A percentile compares a stretch with the other conserved stretches of the same genome.
Conservation (phyloP, 1,284 basidiomycete species). For the Kwoniella shivajii region DNA sequence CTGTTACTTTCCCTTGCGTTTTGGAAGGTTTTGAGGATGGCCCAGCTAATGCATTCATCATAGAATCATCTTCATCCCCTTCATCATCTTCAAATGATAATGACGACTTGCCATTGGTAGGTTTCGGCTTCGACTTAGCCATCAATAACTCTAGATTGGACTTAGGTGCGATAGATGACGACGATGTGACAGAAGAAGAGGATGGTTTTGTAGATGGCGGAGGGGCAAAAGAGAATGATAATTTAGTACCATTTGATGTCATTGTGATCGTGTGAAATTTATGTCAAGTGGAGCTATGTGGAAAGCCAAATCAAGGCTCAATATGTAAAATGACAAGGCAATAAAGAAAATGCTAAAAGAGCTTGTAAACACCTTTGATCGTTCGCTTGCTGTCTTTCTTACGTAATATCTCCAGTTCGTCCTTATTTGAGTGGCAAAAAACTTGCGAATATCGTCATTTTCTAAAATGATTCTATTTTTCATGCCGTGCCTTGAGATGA, state of each 20-base stretch:
- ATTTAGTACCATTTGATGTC: constrained; percentile 34
- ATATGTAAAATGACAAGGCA: constrained; percentile 1
- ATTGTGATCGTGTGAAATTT: constrained; percentile 11
- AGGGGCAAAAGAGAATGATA: constrained; percentile 48
- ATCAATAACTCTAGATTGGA: constrained; percentile 47
- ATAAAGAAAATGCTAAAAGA: too few relatives aligned
- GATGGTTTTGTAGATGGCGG: not conserved
- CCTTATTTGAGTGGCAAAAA: too few relatives aligned
- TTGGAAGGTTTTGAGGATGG: constrained; percentile 2
- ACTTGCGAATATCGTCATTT: too few relatives aligned
- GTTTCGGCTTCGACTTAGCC: constrained; percentile 28
- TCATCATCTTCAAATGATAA: constrained; percentile 39
- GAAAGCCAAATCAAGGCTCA: too few relatives aligned
- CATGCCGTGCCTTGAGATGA: too few relatives aligned
- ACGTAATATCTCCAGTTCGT: too few relatives aligned
- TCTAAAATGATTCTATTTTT: too few relatives aligned
- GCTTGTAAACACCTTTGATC: too few relatives aligned
- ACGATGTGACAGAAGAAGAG: not conserved
- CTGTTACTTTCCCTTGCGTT: not conserved
- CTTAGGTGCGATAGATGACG: constrained; percentile 9
- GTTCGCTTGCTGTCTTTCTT: too few relatives aligned
- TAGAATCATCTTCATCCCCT: constrained; percentile 20
- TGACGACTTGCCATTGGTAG: constrained; percentile 11
- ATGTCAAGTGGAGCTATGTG: not conserved
- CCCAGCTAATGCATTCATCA: constrained; percentile 8